phyloP scores from a whole-genome alignment of 106 monocot genomes.

The Phalaenopsis equestris region DNA sequence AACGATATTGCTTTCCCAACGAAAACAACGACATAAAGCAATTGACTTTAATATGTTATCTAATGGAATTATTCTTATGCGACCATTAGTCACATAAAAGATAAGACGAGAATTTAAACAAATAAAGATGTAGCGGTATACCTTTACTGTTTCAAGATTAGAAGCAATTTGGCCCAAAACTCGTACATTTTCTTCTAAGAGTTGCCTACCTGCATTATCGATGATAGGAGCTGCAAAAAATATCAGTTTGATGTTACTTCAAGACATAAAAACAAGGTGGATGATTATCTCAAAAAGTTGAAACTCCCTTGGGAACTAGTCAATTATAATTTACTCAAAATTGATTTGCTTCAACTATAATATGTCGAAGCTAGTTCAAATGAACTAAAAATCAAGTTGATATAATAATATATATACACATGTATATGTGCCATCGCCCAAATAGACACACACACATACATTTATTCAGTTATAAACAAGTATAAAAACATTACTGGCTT shows the following conservation, averaged over 20 bases:
- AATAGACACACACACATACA: background rate
- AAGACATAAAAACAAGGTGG: background rate
- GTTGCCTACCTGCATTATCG: slow-evolving; percentile 16
- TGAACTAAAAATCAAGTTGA: background rate
- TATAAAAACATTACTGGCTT: too few relatives aligned
- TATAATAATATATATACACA: background rate
- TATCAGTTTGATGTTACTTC: background rate
- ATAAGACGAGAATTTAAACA: background rate
- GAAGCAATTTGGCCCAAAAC: slow-evolving; percentile 26
- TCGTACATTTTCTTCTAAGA: slow-evolving; percentile 30
- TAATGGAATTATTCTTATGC: background rate
- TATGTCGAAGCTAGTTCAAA: background rate
- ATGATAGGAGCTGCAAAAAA: slow-evolving; percentile 15
- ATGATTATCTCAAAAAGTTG: background rate
- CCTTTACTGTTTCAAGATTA: slow-evolving; percentile 27
- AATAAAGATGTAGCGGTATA: slow-evolving; percentile 1
- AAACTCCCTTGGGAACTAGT: background rate
- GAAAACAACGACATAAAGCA: background rate
- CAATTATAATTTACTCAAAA: background rate
- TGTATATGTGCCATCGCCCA: background rate
- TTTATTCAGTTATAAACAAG: too few relatives aligned
- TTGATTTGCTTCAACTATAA: background rate
- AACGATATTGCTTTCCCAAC: too few relatives aligned
- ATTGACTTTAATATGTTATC: background rate
- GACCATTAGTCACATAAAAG: background rate